Conservation (phyloP, 2,329 filamentous ascomycete genomes). For the Pseudofabraea citricarpa region DNA sequence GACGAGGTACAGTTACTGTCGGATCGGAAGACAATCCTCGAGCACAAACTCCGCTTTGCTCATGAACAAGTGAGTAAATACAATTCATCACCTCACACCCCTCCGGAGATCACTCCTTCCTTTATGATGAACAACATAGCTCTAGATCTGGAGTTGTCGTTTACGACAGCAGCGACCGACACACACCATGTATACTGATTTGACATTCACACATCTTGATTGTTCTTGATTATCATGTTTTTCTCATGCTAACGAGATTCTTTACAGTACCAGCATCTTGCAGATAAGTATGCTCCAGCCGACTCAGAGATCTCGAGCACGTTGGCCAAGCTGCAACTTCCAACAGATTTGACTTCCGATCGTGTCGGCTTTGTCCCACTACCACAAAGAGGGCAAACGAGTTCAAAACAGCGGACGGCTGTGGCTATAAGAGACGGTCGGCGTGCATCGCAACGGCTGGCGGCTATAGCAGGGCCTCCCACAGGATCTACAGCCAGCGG, state of each 20-base stretch:
- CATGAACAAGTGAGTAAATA: slow-evolving; percentile 56
- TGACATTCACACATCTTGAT: slow-evolving; percentile 3
- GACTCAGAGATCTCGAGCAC: slow-evolving; percentile 63
- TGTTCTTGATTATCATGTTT: slow-evolving; percentile 2
- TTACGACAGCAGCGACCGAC: slow-evolving; percentile 54
- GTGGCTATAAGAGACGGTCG: slow-evolving; percentile 61
- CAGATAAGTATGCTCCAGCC: slow-evolving; percentile 63
- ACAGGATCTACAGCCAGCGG: slow-evolving; percentile 37
- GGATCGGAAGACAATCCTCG: slow-evolving; percentile 59
- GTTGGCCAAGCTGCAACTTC: slow-evolving; percentile 61
- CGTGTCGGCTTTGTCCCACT: slow-evolving; percentile 25
- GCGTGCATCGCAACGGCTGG: slow-evolving; percentile 49
- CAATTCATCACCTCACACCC: not conserved
- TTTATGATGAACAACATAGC: slow-evolving; percentile 56
- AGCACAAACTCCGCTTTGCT: slow-evolving; percentile 62
- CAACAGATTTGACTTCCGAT: slow-evolving; percentile 35
- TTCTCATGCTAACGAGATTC: slow-evolving; percentile 24
- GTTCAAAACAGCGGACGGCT: slow-evolving; percentile 52
- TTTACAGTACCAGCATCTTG: slow-evolving; percentile 56
- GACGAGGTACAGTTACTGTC: slow-evolving; percentile 60
- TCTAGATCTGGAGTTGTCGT: slow-evolving; percentile 75
- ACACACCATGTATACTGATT: slow-evolving; percentile 48
- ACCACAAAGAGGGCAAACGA: slow-evolving; percentile 19
- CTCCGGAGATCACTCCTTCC: not conserved
- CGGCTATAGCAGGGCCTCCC: slow-evolving; percentile 37